Conservation (phyloP, 306 rosid species). For the Purshia tridentata region DNA sequence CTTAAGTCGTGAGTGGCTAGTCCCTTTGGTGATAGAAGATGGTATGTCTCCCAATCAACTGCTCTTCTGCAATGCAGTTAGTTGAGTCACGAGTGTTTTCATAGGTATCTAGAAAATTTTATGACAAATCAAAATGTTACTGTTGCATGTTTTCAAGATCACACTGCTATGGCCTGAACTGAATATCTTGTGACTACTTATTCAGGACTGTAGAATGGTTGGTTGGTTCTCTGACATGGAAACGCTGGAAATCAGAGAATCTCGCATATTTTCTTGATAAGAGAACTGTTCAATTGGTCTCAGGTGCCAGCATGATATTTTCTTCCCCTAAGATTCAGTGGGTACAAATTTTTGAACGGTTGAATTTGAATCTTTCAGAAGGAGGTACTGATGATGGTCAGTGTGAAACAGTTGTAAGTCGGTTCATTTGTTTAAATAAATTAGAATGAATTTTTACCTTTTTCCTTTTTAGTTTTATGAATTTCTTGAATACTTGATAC, state of each 20-base stretch:
- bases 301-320: conserved; percentile 47
- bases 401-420: conserved; percentile 35
- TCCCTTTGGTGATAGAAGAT: conserved; percentile 1
- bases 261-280: conserved; percentile 35
- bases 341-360: conserved; percentile 28
- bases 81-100: neutral
- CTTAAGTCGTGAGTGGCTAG: neutral
- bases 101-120: neutral
- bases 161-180: neutral
- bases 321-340: conserved; percentile 42
- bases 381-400: conserved; percentile 13
- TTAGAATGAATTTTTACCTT: neutral
- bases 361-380: conserved; percentile 25
- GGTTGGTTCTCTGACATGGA: conserved; percentile 35
- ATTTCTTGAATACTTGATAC: neutral
- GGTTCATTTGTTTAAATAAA: neutral
- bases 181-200: conserved; percentile 20
- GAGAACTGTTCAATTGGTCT: conserved; percentile 37
- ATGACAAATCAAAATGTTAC: neutral
- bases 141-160: conserved; percentile 11
- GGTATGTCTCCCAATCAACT: neutral
- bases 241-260: conserved; percentile 34
- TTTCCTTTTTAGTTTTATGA: neutral
- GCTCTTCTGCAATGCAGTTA: neutral
- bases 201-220: conserved; percentile 34